Evolutionary conservation across 805 yeast species (phyloP).

Genomic region (Wickerhamiella alocasiicola): DNA sequence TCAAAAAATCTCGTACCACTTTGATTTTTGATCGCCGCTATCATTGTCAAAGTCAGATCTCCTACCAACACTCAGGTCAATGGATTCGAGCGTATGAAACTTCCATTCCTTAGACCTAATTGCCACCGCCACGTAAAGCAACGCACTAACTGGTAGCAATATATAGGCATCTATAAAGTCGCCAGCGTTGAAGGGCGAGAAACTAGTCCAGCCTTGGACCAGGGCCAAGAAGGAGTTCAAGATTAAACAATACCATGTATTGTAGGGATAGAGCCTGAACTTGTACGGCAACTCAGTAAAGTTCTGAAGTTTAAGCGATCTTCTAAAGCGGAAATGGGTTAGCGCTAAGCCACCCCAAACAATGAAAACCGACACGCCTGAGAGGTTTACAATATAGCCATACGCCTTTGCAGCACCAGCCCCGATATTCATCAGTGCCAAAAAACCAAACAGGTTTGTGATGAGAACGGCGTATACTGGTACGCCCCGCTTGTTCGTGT

Average conservation of each 20-base stretch:
- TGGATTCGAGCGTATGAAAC: slow-evolving; percentile 30
- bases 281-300: slow-evolving; percentile 39
- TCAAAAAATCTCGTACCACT: slow-evolving; percentile 9
- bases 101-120: slow-evolving; percentile 30
- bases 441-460: slow-evolving; percentile 38
- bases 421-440: slow-evolving; percentile 44
- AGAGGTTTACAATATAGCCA: slow-evolving; percentile 44
- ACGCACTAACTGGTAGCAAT: slow-evolving; percentile 43
- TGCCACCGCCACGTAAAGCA: slow-evolving; percentile 31
- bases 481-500: slow-evolving; percentile 44
- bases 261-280: slow-evolving; percentile 40
- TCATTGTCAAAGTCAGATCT: slow-evolving; percentile 19
- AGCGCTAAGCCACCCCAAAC: slow-evolving; percentile 54
- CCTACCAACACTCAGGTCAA: slow-evolving; percentile 31
- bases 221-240: slow-evolving; percentile 42
- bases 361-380: slow-evolving; percentile 55
- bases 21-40: not conserved
- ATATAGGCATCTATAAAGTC: slow-evolving; percentile 49
- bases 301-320: slow-evolving; percentile 31
- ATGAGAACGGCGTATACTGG: slow-evolving; percentile 48
- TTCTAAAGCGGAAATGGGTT: slow-evolving; percentile 46
- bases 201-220: slow-evolving; percentile 55
- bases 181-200: slow-evolving; percentile 48
- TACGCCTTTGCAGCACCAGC: slow-evolving; percentile 52
- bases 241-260: slow-evolving; percentile 38